A percentile compares a stretch with the other conserved stretches of the same genome.
phyloP scores from a whole-genome alignment of 495 filamentous ascomycete species.

The Usnea hakonensis region DNA sequence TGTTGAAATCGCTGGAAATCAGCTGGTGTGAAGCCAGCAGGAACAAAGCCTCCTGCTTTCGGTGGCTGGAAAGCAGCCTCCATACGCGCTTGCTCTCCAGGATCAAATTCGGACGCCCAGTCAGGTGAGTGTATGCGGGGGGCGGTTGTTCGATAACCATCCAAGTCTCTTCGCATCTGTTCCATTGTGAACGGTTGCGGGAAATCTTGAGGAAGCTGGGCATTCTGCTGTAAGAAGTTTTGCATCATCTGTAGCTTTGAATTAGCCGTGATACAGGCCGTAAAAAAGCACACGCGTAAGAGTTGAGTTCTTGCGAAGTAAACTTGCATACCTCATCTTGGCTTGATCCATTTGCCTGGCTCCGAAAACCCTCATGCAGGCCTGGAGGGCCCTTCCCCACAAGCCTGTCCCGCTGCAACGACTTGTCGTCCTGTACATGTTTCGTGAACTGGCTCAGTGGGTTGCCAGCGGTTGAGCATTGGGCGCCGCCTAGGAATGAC shows the following conservation, averaged over 20 bases:
- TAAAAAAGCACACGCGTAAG: not conserved
- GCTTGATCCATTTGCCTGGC: conserved; percentile 48
- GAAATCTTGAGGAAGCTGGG: conserved; percentile 46
- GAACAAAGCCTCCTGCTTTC: conserved; percentile 39
- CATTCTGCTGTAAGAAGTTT: conserved; percentile 74
- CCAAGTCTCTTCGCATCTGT: conserved; percentile 57
- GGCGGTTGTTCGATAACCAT: conserved; percentile 50
- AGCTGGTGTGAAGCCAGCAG: conserved; percentile 63
- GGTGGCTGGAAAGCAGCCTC: conserved; percentile 63
- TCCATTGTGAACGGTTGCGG: conserved; percentile 60
- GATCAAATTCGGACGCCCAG: conserved; percentile 67
- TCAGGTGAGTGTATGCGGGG: conserved; percentile 49
- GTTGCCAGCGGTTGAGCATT: conserved; percentile 94
- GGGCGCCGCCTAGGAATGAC: conserved; percentile 91
- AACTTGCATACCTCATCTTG: conserved; percentile 50
- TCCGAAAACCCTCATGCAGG: conserved; percentile 59
- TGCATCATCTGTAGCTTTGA: conserved; percentile 70
- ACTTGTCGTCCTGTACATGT: conserved; percentile 89
- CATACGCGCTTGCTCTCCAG: conserved; percentile 65
- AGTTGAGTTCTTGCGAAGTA: not conserved
- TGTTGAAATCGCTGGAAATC: conserved; percentile 84
- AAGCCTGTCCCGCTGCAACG: conserved; percentile 80
- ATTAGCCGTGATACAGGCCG: not conserved
- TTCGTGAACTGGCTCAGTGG: conserved; percentile 95
- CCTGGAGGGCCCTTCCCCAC: conserved; percentile 59